Percentiles rank a stretch among this genome's conserved stretches.
Evolutionary conservation across 1,139 yeast genomes (phyloP).

Genomic region (Tardiomyces blankii): DNA sequence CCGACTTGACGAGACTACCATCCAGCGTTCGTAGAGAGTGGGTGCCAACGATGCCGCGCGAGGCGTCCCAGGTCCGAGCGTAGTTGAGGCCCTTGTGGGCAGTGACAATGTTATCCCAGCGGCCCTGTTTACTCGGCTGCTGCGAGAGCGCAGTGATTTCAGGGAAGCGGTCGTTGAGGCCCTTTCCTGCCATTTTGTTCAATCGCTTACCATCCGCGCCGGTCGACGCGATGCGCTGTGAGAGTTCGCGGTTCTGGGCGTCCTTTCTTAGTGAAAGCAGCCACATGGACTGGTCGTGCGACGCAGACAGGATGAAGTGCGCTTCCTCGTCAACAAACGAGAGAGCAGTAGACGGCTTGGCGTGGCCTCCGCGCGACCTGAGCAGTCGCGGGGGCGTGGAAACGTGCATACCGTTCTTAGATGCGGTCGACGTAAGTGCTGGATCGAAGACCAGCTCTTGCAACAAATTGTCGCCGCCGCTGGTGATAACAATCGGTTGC

Average conservation of each 20-base stretch:
- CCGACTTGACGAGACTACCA: conserved; percentile 69
- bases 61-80: conserved; percentile 93
- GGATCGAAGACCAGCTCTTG: conserved; percentile 95
- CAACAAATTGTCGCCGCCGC: conserved; percentile 84
- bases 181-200: conserved; percentile 40
- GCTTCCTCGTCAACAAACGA: conserved; percentile 71
- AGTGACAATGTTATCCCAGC: conserved; percentile 93
- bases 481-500: conserved; percentile 83
- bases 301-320: conserved; percentile 78
- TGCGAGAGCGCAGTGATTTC: conserved; percentile 66
- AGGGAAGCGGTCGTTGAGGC: conserved; percentile 56
- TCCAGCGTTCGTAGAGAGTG: conserved; percentile 63
- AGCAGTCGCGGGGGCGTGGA: conserved; percentile 85
- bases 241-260: conserved; percentile 90
- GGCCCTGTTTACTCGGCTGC: conserved; percentile 69
- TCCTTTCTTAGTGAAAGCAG: conserved; percentile 86
- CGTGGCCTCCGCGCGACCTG: conserved; percentile 94
- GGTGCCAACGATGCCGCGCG: conserved; percentile 69
- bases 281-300: conserved; percentile 84
- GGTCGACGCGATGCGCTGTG: conserved; percentile 55
- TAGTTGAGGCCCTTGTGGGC: conserved; percentile 75
- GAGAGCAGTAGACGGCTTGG: conserved; percentile 77
- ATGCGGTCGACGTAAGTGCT: conserved; percentile 54
- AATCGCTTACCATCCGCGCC: conserved; percentile 29
- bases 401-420: conserved; percentile 24